phyloP scores from a whole-genome alignment of 1,284 basidiomycete species.

The Tylopilus sp. region DNA sequence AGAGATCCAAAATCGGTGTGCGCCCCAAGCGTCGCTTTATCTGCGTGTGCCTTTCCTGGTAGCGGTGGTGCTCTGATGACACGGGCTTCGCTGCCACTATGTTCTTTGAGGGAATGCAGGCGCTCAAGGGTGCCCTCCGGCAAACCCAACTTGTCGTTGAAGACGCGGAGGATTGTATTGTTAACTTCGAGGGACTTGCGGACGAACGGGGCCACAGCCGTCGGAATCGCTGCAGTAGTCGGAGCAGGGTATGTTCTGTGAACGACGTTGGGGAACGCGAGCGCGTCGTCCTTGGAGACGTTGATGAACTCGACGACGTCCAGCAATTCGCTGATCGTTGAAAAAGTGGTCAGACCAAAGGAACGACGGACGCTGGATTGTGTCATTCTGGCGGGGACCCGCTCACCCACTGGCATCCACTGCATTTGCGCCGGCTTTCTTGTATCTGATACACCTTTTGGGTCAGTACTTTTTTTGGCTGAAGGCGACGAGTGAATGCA shows the following conservation, averaged over 20 bases:
- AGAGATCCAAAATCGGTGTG: constrained; percentile 58
- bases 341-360: not conserved
- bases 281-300: constrained; percentile 60
- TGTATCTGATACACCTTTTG: constrained; percentile 47
- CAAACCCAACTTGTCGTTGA: constrained; percentile 56
- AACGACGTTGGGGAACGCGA: constrained; percentile 50
- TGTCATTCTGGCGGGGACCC: not conserved
- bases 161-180: constrained; percentile 49
- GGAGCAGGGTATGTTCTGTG: constrained; percentile 54
- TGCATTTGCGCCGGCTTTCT: constrained; percentile 58
- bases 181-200: constrained; percentile 55
- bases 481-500: not conserved
- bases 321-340: constrained; percentile 11
- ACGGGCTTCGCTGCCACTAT: constrained; percentile 59
- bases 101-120: constrained; percentile 45
- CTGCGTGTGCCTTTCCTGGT: constrained; percentile 19
- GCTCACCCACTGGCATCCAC: constrained; percentile 56
- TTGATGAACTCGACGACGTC: constrained; percentile 68
- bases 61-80: constrained; percentile 51
- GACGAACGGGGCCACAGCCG: constrained; percentile 52
- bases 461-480: not conserved
- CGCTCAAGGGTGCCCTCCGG: constrained; percentile 46
- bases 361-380: not conserved
- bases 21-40: constrained; percentile 43
- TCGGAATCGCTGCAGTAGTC: constrained; percentile 49